Evolutionary conservation across 1,284 basidiomycete species (phyloP).

Genomic region (Caloboletus inedulis): DNA sequence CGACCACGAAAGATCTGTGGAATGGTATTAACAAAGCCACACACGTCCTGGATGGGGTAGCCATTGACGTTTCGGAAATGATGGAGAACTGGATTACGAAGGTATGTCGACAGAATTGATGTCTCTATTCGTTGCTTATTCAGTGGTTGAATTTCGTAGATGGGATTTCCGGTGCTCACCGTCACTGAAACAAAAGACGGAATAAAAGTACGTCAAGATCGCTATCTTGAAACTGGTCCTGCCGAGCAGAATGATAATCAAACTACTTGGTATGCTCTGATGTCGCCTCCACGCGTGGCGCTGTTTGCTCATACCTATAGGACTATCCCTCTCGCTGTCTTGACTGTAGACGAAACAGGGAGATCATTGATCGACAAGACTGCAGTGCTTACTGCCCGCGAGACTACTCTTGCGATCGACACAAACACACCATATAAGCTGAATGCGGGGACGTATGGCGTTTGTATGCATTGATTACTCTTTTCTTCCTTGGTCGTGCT

Average conservation of each 20-base stretch:
- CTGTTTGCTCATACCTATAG: slow-evolving; percentile 34
- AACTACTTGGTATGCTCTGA: slow-evolving; percentile 71
- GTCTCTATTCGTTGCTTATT: background rate
- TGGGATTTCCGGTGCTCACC: slow-evolving; percentile 85
- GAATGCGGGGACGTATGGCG: slow-evolving; percentile 86
- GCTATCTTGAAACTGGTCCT: slow-evolving; percentile 87
- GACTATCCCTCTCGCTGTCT: slow-evolving; percentile 79
- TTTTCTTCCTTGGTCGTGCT: background rate
- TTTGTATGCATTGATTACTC: slow-evolving; percentile 57
- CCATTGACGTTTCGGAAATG: slow-evolving; percentile 72
- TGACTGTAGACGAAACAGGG: slow-evolving; percentile 61
- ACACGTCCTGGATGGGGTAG: slow-evolving; percentile 31
- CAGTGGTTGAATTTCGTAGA: slow-evolving; percentile 38
- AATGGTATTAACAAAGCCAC: slow-evolving; percentile 81
- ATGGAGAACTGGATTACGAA: slow-evolving; percentile 95
- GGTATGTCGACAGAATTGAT: slow-evolving; percentile 29
- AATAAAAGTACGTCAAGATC: slow-evolving; percentile 82
- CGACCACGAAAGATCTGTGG: slow-evolving; percentile 88
- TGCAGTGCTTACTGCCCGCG: slow-evolving; percentile 68
- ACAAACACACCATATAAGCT: slow-evolving; percentile 78
- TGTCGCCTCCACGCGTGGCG: background rate
- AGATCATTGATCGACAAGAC: slow-evolving; percentile 61
- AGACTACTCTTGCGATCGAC: slow-evolving; percentile 67
- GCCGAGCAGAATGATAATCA: slow-evolving; percentile 82
- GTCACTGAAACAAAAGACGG: slow-evolving; percentile 76